Conservation (phyloP, 257 asterid genomes). For the Nicotiana attenuata region DNA sequence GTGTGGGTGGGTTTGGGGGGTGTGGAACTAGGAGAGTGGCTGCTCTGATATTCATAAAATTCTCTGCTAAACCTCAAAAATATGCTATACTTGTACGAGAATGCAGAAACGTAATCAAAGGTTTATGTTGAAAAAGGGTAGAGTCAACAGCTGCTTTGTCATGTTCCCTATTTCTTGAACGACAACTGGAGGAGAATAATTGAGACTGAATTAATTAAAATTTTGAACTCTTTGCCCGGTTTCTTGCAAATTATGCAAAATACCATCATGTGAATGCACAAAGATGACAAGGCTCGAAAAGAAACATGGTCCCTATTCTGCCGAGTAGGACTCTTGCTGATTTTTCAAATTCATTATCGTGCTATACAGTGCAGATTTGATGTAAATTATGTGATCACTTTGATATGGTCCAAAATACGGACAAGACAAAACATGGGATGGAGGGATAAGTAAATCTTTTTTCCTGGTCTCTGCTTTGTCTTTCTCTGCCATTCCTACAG, state of each 20-base stretch:
- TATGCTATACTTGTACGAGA: neutral
- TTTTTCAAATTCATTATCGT: neutral
- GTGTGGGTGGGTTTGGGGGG: neutral
- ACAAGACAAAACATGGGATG: conserved; percentile 1
- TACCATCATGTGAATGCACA: neutral
- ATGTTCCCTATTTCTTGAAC: neutral
- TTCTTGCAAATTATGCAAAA: conserved; percentile 1
- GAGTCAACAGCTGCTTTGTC: neutral
- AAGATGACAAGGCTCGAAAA: neutral
- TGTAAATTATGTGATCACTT: neutral
- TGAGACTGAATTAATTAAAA: neutral
- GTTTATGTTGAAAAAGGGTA: neutral
- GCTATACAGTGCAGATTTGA: neutral
- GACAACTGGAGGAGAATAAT: neutral
- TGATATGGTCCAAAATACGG: neutral
- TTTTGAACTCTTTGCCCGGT: neutral
- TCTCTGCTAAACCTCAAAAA: neutral
- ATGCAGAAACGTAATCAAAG: neutral
- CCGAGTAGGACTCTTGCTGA: too few relatives aligned
- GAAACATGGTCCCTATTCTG: neutral
- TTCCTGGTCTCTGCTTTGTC: neutral
- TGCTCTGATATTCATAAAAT: conserved; percentile 1
- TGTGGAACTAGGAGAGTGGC: neutral
- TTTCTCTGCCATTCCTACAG: neutral
- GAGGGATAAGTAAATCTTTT: neutral